phyloP scores from a whole-genome alignment of 2,329 filamentous ascomycete species.

The Microsporum ferrugineum region DNA sequence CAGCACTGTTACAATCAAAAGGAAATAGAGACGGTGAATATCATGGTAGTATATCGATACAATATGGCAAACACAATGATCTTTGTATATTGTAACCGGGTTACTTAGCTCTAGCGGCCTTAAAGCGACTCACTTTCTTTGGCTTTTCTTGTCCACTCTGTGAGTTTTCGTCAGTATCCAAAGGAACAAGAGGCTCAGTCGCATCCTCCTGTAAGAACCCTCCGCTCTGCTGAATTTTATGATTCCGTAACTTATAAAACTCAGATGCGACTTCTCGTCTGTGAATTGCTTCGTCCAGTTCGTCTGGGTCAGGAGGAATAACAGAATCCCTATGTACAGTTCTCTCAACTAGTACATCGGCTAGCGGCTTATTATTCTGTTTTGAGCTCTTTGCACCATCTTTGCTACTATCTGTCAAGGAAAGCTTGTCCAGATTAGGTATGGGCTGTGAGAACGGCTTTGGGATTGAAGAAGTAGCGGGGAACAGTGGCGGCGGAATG shows the following conservation, averaged over 20 bases:
- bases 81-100: background rate
- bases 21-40: background rate
- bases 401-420: background rate
- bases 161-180: conserved; percentile 45
- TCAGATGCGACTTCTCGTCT: conserved; percentile 68
- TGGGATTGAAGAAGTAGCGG: conserved; percentile 26
- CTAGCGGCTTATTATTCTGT: conserved; percentile 35
- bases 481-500: conserved; percentile 25
- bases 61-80: background rate
- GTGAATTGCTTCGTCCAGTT: conserved; percentile 60
- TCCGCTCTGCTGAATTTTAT: conserved; percentile 69
- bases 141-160: conserved; percentile 16
- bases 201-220: conserved; percentile 68
- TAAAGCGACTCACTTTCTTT: conserved; percentile 37
- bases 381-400: conserved; percentile 3
- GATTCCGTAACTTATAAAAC: conserved; percentile 72
- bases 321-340: conserved; percentile 19
- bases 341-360: conserved; percentile 48
- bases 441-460: conserved; percentile 33
- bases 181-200: conserved; percentile 48
- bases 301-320: conserved; percentile 43
- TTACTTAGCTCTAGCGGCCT: conserved; percentile 34
- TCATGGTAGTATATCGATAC: background rate
- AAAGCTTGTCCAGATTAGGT: conserved; percentile 13
- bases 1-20: background rate